Evolutionary conservation across 176 grass and related monocot genomes (phyloP), one percentile per base, ranked within the genome.

Genomic region (Metroxylon sagu): DNA sequence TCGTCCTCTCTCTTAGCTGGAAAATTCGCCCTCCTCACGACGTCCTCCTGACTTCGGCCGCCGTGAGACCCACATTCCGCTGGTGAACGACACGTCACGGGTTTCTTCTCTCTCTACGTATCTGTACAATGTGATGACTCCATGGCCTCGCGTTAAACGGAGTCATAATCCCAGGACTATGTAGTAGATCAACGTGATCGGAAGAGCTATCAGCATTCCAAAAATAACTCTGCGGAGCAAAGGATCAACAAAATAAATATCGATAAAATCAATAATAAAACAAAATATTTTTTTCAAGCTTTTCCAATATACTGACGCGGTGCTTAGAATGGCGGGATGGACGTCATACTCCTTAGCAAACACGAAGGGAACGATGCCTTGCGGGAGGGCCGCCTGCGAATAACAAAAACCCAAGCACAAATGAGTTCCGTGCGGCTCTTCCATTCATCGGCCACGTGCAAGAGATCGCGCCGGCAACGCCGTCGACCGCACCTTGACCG

Each of bases 331-430:
- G 52, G 78, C 53, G 7, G 92, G 87, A 61, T 97, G 87, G 52
- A 97, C 78, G 49, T 85, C 88, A 58, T 97, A 97, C 61, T 97
- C 92, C 63, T 97, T 97, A 2, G 87, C 84, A 60, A 97, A 97
- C 17, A 97, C 92, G 58, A 97, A 97, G 26, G 92, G 92, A 7
- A 97, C 92, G 4, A 97, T 97, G 18, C 92, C 92, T 79, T 97
- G 92, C 18, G 92, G 92, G 56, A 97, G 87, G 19, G 92, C 87
- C 19, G 92, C 92, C 92, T 97, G 63, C 28, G 21, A 16, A 54
- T 51, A 74, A 65, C 1, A 14, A 1, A 27, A 26, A 56, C 7
- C 48, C 5, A 16, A 14, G 19, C 10, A 73, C 60, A 53, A 18
- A 49, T 60, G n/a, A 70, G 26, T 5, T 23, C 18, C 28, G 21